A percentile compares a stretch with the other conserved stretches of the same genome.
Conservation (phyloP, 2,329 filamentous ascomycete genomes). For the Sarocladium kiliense region DNA sequence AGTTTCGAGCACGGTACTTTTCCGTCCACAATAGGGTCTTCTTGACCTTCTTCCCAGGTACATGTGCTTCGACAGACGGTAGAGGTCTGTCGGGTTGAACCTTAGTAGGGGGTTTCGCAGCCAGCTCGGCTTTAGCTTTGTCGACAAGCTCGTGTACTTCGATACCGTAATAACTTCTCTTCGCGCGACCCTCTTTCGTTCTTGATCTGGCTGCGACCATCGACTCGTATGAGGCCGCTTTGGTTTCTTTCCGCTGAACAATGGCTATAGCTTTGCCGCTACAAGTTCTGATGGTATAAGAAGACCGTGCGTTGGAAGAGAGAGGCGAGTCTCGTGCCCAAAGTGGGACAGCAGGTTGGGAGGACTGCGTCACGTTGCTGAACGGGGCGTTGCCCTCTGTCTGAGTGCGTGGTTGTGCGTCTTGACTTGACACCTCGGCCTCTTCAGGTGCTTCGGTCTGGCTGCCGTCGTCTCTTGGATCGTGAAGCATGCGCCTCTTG, state of each 20-base stretch:
- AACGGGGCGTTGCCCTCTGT: neutral
- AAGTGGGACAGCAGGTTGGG: neutral
- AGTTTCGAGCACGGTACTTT: conserved; percentile 89
- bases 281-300: conserved; percentile 47
- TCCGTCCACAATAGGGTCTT: conserved; percentile 82
- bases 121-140: conserved; percentile 58
- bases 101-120: conserved; percentile 21
- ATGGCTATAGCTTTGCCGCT: conserved; percentile 53
- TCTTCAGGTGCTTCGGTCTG: neutral
- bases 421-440: neutral
- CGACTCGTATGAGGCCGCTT: conserved; percentile 54
- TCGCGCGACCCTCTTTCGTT: conserved; percentile 62
- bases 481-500: conserved; percentile 27
- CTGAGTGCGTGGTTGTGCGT: neutral
- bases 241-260: conserved; percentile 43
- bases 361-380: neutral
- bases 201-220: conserved; percentile 64
- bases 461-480: conserved; percentile 13
- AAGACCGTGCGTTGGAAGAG: conserved; percentile 19
- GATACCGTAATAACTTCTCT: conserved; percentile 82
- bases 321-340: conserved; percentile 15
- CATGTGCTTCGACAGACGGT: conserved; percentile 36
- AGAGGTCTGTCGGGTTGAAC: conserved; percentile 20
- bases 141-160: conserved; percentile 82
- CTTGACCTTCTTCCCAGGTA: conserved; percentile 33